A percentile compares a stretch with the other conserved stretches of the same genome.
Conservation (phyloP, 1,284 basidiomycete genomes). For the Coniophora puteana region DNA sequence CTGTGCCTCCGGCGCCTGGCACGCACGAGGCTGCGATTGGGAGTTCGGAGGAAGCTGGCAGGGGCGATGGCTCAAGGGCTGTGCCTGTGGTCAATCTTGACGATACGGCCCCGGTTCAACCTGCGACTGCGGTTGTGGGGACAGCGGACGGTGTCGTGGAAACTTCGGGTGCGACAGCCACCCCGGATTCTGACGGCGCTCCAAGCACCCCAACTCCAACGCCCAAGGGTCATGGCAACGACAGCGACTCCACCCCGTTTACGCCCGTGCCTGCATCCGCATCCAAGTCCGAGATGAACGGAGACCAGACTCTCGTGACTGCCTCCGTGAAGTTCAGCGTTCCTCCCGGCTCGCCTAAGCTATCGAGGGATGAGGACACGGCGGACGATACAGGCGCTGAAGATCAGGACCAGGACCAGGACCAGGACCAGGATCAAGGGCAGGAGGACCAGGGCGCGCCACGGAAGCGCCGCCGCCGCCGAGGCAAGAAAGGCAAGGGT, state of each 20-base stretch:
- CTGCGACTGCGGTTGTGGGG: conserved; percentile 8
- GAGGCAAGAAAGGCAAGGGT: conserved; percentile 48
- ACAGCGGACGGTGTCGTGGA: conserved; percentile 9
- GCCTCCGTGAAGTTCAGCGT: background rate
- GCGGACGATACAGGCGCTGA: conserved; percentile 57
- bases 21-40: too few species aligned
- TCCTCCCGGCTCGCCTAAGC: too few species aligned
- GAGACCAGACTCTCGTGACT: background rate
- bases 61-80: conserved; percentile 10
- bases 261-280: background rate
- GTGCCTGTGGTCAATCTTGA: conserved; percentile 16
- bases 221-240: background rate
- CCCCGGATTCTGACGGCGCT: conserved; percentile 1
- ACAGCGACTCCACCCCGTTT: background rate
- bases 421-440: too few species aligned
- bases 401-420: too few species aligned
- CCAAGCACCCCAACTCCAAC: background rate
- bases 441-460: conserved; percentile 41
- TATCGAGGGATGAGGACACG: conserved; percentile 22
- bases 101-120: conserved; percentile 1
- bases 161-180: too few species aligned
- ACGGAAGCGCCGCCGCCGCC: conserved; percentile 40
- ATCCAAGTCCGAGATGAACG: too few species aligned
- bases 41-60: too few species aligned
- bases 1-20: too few species aligned